Evolutionary conservation across 768 basidiomycete species (phyloP).

Genomic region (Atractiella rhizophila): DNA sequence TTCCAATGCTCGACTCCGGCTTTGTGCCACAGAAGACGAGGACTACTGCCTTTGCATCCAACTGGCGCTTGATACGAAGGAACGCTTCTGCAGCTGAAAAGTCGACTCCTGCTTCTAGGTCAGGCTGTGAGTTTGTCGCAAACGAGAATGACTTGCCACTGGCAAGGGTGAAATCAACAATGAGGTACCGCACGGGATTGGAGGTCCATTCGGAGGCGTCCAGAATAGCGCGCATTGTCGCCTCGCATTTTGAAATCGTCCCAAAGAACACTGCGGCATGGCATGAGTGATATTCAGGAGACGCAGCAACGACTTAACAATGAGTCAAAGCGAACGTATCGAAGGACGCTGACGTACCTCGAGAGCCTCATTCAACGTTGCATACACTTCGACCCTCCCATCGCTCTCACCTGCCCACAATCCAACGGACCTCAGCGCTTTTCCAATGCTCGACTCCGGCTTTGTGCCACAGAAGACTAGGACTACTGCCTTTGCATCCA

Average conservation of each 20-base stretch:
- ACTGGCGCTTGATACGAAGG: constrained; percentile 59
- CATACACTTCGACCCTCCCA: constrained; percentile 38
- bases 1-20: constrained; percentile 37
- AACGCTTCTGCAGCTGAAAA: constrained; percentile 89
- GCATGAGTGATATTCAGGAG: neutral
- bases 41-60: constrained; percentile 47
- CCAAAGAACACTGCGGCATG: constrained; percentile 44
- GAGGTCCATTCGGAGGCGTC: constrained; percentile 42
- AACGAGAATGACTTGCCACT: constrained; percentile 5
- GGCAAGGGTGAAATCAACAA: constrained; percentile 64
- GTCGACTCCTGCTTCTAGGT: constrained; percentile 44
- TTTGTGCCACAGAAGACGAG: constrained; percentile 68
- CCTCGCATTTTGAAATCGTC: constrained; percentile 73
- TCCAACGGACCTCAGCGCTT: constrained; percentile 50
- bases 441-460: constrained; percentile 37
- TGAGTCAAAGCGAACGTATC: too few relatives aligned
- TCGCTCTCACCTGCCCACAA: constrained; percentile 38
- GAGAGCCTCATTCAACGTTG: constrained; percentile 62
- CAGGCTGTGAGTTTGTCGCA: neutral
- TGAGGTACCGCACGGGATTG: constrained; percentile 64
- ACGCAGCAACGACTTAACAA: fast-evolving
- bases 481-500: constrained; percentile 47
- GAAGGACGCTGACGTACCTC: constrained; percentile 27
- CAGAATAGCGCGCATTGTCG: constrained; percentile 50
- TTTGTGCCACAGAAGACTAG: constrained; percentile 68